Evolutionary conservation across 202 grass and related monocot species (phyloP), one percentile per base, ranked within the genome.

Genomic region (Eragrostis tef): DNA sequence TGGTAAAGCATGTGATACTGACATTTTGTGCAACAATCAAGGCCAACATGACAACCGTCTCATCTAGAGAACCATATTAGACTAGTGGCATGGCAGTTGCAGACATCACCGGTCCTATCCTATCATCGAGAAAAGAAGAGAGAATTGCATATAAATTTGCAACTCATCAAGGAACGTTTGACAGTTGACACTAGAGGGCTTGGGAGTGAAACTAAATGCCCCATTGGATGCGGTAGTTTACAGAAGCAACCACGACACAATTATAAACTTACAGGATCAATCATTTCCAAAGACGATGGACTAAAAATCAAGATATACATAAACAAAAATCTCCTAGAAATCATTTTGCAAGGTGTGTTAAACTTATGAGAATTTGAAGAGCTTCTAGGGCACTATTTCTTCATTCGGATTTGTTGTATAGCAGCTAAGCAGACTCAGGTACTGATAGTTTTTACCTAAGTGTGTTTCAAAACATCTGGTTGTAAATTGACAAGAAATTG

Each of bases 1-100:
- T 70, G 20, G 60, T 69, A 61, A 73, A 84, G 74, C 20, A 84
- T 65, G 59, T 39, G 15, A 26, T 73, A 26, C 20, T 43, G 29
- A 65, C 6, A 63, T 50, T 79, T 73, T 59, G 6, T 65, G 26
- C 11, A 86, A 51, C 52, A 60, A 19, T 42, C 7, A 29, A 46
- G 66, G 48, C 15, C 6, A 10, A 44, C 44, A 14, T 54, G 29
- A 71, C 50, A 74, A 56, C 9, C 21, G 77, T 64, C 26, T 15
- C 45, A 0, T 64, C 48, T 2, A 80, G 48, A 43, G 71, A 79
- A 74, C 41, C 50, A 31, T 83, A 73, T 59, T 44, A 53, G 50
- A 83, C 14, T 74, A 69, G 43, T 50, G 11, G 34, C 34, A 39
- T 39, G 34, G 46, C 29, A 65, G n/a, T 16, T 39, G 31, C 21